These are phyloP conservation scores for Pittosporum tobira DNA, from an alignment of 129 eudicot genomes.

Conservation along the genomic window DNA sequence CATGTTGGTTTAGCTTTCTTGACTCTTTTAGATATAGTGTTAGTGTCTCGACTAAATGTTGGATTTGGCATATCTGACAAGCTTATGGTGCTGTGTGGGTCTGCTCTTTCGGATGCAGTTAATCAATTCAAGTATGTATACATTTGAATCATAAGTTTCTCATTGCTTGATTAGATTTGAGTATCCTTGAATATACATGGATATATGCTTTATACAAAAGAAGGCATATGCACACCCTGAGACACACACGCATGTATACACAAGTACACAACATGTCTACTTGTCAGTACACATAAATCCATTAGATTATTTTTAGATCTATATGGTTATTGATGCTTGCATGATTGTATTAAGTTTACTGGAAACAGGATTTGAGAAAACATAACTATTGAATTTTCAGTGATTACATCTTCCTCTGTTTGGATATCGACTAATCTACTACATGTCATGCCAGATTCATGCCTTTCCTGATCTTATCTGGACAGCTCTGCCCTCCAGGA, in stretches of 20 bases:
- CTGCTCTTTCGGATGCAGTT: conserved; percentile 88
- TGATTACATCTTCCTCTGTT: neutral
- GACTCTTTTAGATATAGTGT: conserved; percentile 53
- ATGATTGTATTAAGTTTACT: neutral
- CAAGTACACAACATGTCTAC: too few relatives aligned
- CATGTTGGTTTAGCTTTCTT: conserved; percentile 55
- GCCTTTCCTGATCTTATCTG: conserved; percentile 93
- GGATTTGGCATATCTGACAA: conserved; percentile 72
- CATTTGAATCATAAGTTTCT: neutral
- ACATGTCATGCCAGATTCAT: conserved; percentile 57
- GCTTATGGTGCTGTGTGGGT: conserved; percentile 63
- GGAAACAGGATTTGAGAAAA: neutral
- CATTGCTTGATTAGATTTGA: too few relatives aligned
- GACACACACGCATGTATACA: too few relatives aligned
- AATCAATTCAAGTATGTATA: conserved; percentile 81
- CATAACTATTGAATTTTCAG: neutral
- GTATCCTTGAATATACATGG: too few relatives aligned
- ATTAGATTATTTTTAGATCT: neutral
- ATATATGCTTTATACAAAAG: too few relatives aligned
- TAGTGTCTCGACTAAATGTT: conserved; percentile 68
- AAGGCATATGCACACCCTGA: too few relatives aligned
- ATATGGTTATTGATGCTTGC: conserved; percentile 1
- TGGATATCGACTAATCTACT: conserved; percentile 13
- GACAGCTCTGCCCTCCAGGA: conserved; percentile 98
- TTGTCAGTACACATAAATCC: neutral